Evolutionary conservation across 441 rosid species (phyloP), one percentile per base, ranked within the genome.

Genomic region (Croton laevigatus): DNA sequence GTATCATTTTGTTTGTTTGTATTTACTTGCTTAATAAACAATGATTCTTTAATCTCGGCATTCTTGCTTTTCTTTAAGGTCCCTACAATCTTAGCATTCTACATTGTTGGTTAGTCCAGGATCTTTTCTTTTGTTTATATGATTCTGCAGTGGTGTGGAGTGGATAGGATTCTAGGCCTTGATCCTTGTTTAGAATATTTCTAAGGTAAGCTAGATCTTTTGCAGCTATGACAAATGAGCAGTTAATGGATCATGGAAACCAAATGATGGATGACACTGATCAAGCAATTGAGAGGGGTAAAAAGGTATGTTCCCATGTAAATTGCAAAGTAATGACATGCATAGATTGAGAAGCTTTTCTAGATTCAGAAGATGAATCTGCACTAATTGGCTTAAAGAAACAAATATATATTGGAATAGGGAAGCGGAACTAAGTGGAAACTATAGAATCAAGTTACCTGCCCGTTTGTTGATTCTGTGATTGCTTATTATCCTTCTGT

Each of bases 221-320:
- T 74, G 78, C 92, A 95, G 99, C 89, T 45, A 89, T 95, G 98
- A 81, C 96, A 71, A 95, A 95, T 75, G 90, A 93, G 79, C 90
- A 93, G 69, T 84, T 95, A 53, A 76, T 87, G 83, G 85, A 91
- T 80, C 79, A 73, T 59, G 98, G 98, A 71, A 83, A 93, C 71
- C 82, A 71, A 23, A 92, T 87, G 98, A 89, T 91, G 97, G 90
- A 91, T 80, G 97, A 93, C 81, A 95, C 97, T 61, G 98, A 95
- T 82, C 88, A 89, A 78, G 96, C 93, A 76, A 88, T 93, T 87
- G 91, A 93, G 73, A 91, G 99, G 70, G 93, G 97, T 8, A 86
- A 91, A 76, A 88, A 91, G 98, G 94, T 89, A 65, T 42, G 48
- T 37, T 32, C 61, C 61, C 3, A 16, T 71, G 16, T 34, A 37